phyloP scores from a whole-genome alignment of 2,329 filamentous ascomycete species.

The Talaromyces sp. region DNA sequence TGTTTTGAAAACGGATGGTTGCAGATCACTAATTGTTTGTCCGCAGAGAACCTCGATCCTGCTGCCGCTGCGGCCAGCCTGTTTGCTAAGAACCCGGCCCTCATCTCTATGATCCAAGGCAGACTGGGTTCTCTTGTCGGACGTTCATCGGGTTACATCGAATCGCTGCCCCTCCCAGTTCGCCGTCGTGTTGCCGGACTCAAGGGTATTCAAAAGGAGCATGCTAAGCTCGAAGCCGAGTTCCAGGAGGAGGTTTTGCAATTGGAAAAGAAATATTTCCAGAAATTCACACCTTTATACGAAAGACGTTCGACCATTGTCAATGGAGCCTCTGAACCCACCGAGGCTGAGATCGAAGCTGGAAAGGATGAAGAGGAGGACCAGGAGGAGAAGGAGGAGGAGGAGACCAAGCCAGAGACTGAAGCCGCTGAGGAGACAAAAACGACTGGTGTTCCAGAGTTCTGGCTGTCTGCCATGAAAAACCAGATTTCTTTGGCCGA shows the following conservation, averaged over 20 bases:
- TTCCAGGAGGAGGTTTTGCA: conserved; percentile 98
- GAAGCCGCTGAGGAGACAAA: conserved; percentile 44
- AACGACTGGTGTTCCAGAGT: conserved; percentile 86
- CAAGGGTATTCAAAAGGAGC: conserved; percentile 97
- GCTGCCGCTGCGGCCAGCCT: conserved; percentile 74
- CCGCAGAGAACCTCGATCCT: conserved; percentile 82
- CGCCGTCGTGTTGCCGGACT: conserved; percentile 90
- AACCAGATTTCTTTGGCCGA: conserved; percentile 96
- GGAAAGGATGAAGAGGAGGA: conserved; percentile 76
- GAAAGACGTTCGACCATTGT: conserved; percentile 90
- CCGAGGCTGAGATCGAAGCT: conserved; percentile 77
- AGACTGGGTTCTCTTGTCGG: conserved; percentile 91
- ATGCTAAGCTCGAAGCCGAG: conserved; percentile 95
- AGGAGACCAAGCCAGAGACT: conserved; percentile 46
- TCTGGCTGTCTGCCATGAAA: conserved; percentile 99
- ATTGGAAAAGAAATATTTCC: conserved; percentile 99
- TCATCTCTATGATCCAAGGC: conserved; percentile 96
- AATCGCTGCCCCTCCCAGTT: conserved; percentile 84
- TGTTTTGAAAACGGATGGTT: not conserved
- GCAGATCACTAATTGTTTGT: conserved; percentile 13
- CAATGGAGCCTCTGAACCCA: conserved; percentile 81
- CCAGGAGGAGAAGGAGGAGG: conserved; percentile 57
- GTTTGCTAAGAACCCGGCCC: conserved; percentile 90
- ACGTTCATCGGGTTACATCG: conserved; percentile 94
- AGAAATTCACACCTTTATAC: conserved; percentile 97